Conservation (phyloP, 164 flowering plant species). For the Umbellularia californica region DNA sequence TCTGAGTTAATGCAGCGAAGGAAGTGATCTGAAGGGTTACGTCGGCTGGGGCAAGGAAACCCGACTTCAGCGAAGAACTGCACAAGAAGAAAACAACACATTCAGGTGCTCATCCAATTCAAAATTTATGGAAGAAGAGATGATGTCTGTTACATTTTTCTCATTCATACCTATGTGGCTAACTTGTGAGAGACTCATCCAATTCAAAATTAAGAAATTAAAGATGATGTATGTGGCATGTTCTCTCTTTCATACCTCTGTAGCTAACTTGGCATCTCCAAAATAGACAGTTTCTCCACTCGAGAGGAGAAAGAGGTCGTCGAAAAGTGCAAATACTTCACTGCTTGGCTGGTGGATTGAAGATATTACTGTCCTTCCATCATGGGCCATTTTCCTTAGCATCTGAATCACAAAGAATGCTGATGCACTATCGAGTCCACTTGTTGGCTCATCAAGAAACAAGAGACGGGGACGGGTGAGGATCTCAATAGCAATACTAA, state of each 20-base stretch:
- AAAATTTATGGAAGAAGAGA: background rate
- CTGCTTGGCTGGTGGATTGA: conserved; percentile 89
- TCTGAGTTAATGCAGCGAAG: conserved; percentile 79
- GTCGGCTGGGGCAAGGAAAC: conserved; percentile 72
- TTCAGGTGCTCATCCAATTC: background rate
- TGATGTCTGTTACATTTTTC: too few relatives aligned
- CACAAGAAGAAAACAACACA: background rate
- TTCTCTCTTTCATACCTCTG: conserved; percentile 35
- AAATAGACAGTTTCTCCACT: conserved; percentile 68
- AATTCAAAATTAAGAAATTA: too few relatives aligned
- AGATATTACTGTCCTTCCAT: conserved; percentile 61
- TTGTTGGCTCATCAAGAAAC: conserved; percentile 80
- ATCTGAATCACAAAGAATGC: conserved; percentile 69
- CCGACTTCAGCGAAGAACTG: conserved; percentile 86
- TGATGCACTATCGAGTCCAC: conserved; percentile 77
- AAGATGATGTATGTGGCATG: conserved; percentile 19
- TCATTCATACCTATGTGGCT: conserved; percentile 44
- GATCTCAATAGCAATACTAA: conserved; percentile 67
- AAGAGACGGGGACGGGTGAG: conserved; percentile 56
- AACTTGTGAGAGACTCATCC: conserved; percentile 13
- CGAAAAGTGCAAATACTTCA: conserved; percentile 73
- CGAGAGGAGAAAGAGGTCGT: conserved; percentile 65
- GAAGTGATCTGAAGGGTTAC: conserved; percentile 91
- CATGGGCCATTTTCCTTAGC: conserved; percentile 46
- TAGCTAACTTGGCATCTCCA: conserved; percentile 62